Conservation (phyloP, 495 filamentous ascomycete species). For the Lepidopterella palustris region DNA sequence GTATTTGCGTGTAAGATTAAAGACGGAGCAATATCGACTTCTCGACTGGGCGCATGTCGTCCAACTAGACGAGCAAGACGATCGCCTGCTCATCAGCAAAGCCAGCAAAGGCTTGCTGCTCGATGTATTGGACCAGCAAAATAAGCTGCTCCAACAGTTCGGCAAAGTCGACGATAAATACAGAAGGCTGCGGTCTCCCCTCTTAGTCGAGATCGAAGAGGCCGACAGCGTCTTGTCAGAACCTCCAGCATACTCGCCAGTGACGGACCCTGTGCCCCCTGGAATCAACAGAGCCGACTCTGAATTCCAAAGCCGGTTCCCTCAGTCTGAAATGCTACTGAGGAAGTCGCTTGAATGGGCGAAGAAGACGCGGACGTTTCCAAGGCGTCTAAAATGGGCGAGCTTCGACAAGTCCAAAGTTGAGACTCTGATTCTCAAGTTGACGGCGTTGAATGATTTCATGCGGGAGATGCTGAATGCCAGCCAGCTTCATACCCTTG, state of each 20-base stretch:
- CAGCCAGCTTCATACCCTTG: constrained; percentile 23
- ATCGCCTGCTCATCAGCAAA: constrained; percentile 29
- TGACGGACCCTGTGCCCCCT: constrained; percentile 8
- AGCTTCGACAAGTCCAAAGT: constrained; percentile 26
- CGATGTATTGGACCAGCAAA: constrained; percentile 29
- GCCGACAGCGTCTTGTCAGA: constrained; percentile 5
- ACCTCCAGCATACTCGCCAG: constrained; percentile 20
- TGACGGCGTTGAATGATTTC: constrained; percentile 29
- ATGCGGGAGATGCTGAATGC: constrained; percentile 30
- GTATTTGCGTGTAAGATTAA: constrained; percentile 28
- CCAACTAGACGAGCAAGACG: constrained; percentile 25
- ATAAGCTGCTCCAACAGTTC: constrained; percentile 25
- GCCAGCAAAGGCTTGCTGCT: constrained; percentile 26
- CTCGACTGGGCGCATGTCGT: constrained; percentile 32
- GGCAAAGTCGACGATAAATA: constrained; percentile 29
- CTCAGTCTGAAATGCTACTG: constrained; percentile 23
- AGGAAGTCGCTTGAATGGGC: constrained; percentile 24
- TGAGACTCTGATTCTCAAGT: constrained; percentile 26
- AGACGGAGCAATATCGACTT: constrained; percentile 31
- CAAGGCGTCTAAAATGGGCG: constrained; percentile 25
- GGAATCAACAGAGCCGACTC: constrained; percentile 15
- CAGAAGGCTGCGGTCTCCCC: constrained; percentile 24
- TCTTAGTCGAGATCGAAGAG: constrained; percentile 19
- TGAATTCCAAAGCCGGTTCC: constrained; percentile 26
- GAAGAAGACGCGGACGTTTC: constrained; percentile 15